Evolutionary conservation across 768 basidiomycete species (phyloP).

Genomic region (Rhizopogon vesiculosus): DNA sequence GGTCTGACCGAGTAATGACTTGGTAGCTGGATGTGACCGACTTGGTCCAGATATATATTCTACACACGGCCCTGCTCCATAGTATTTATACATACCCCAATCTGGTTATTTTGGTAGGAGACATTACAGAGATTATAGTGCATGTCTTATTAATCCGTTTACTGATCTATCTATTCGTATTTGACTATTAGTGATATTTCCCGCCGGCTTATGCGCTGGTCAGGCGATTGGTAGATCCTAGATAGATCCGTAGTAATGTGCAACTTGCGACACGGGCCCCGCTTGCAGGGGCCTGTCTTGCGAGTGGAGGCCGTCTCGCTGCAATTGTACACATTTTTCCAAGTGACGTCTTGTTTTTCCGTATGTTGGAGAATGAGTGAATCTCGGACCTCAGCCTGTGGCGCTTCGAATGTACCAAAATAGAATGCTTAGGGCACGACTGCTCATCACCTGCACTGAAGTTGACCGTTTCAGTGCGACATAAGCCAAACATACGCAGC

Average conservation of each 20-base stretch:
- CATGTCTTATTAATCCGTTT: neutral
- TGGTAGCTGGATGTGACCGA: neutral
- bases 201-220: neutral
- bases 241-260: no score
- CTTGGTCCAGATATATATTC: neutral
- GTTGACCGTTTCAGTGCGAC: no score
- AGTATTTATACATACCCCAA: no score
- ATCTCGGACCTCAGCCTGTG: neutral
- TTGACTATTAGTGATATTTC: no score
- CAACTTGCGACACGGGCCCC: neutral
- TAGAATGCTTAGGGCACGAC: neutral
- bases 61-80: neutral
- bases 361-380: neutral
- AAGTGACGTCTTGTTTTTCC: neutral
- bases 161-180: neutral
- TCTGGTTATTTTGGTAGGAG: neutral
- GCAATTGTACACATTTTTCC: neutral
- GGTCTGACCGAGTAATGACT: conserved; percentile 16
- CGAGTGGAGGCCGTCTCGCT: neutral
- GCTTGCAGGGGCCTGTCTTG: no score
- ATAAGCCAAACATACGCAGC: no score
- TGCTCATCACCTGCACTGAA: neutral
- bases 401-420: neutral
- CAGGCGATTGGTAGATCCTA: neutral
- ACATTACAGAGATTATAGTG: neutral